Evolutionary conservation across 345 rosid species (phyloP).

Genomic region (Populus ilicifolia): DNA sequence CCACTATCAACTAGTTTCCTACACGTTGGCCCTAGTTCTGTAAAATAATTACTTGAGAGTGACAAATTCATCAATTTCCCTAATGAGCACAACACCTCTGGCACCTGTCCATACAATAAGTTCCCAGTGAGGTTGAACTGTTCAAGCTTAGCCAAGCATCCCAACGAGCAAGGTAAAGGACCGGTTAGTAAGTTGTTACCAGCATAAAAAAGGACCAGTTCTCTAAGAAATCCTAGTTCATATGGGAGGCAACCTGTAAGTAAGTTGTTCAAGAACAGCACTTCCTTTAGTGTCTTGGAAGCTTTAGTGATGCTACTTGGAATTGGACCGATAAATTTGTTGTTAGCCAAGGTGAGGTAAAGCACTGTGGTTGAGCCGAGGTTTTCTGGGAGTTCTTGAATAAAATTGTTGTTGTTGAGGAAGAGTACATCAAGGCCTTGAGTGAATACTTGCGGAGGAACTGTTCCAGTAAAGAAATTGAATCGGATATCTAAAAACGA

Average conservation of each 20-base stretch:
- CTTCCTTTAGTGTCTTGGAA: constrained; percentile 29
- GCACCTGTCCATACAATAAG: constrained; percentile 35
- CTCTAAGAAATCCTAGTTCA: constrained; percentile 37
- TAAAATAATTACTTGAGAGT: constrained; percentile 41
- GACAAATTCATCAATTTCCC: constrained; percentile 28
- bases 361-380: constrained; percentile 30
- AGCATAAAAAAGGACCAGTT: constrained; percentile 35
- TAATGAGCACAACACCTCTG: constrained; percentile 35
- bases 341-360: constrained; percentile 43
- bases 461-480: constrained; percentile 38
- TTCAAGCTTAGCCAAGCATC: constrained; percentile 36
- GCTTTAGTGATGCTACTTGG: constrained; percentile 30
- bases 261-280: constrained; percentile 34
- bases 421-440: constrained; percentile 30
- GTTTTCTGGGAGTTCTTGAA: constrained; percentile 25
- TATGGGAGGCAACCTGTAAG: constrained; percentile 40
- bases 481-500: constrained; percentile 41
- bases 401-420: constrained; percentile 45
- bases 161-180: constrained; percentile 41
- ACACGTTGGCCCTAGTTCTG: constrained; percentile 34
- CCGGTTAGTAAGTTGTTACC: constrained; percentile 40
- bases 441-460: constrained; percentile 36
- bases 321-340: constrained; percentile 39
- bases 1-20: constrained; percentile 24
- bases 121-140: constrained; percentile 40